Conservation (phyloP, 2,329 filamentous ascomycete genomes). For the Remersonia thermophila region DNA sequence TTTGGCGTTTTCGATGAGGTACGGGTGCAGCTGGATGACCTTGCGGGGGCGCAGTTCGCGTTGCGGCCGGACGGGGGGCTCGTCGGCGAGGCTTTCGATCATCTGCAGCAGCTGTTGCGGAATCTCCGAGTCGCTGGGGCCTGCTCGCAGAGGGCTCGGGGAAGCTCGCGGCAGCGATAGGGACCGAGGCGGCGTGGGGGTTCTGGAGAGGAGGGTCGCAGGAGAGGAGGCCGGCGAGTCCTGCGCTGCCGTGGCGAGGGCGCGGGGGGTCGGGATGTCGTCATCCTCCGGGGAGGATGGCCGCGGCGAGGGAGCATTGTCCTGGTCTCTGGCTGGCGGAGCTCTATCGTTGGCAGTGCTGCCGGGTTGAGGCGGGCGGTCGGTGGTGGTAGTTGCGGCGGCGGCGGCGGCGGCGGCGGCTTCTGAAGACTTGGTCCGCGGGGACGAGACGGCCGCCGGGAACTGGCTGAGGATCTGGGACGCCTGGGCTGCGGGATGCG, state of each 20-base stretch:
- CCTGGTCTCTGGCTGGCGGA: no score
- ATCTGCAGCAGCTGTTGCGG: conserved; percentile 1
- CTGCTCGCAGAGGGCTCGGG: neutral
- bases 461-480: conserved; percentile 5
- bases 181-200: conserved; percentile 15
- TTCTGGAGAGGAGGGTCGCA: conserved; percentile 11
- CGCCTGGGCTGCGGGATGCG: neutral
- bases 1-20: conserved; percentile 41
- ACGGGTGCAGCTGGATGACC: conserved; percentile 49
- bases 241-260: neutral
- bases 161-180: conserved; percentile 12
- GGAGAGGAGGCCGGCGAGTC: conserved; percentile 2
- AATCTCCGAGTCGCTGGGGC: neutral
- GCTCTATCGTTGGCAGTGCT: neutral
- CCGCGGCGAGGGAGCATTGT: neutral
- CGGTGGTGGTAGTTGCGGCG: no score
- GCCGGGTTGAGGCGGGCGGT: neutral
- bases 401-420: no score
- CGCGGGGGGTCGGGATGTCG: conserved; percentile 17
- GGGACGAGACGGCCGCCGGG: conserved; percentile 1
- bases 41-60: conserved; percentile 46
- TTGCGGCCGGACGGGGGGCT: conserved; percentile 24
- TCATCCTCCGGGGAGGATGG: conserved; percentile 20
- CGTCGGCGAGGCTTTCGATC: conserved; percentile 9
- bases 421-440: no score